Evolutionary conservation across 164 flowering plant genomes (phyloP), one percentile per base, ranked within the genome.

Genomic region (Brasenia schreberi): DNA sequence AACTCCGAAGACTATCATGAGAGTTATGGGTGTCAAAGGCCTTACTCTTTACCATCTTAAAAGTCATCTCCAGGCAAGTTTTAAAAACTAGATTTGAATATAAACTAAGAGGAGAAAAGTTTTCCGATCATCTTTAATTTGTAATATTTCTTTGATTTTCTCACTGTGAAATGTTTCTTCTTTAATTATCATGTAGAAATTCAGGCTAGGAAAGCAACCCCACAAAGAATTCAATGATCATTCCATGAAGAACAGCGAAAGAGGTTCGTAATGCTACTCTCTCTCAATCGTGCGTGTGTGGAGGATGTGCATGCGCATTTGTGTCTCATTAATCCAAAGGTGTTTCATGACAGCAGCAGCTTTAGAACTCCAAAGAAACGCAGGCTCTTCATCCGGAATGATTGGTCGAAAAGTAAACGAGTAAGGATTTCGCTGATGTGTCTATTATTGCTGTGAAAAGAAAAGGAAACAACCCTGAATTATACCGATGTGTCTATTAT

Each of bases 161-260:
- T 62, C 52, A 49, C 4, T 9, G 4, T 49, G 16, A 49, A 9
- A 49, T 49, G 56, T 52, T 39, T 64, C 42, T 43, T 18, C 19
- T 61, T 11, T 11, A 61, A 11, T 18, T 18, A 7, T 18, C 61
- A 27, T 67, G 43, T 64, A 94, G 99, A 94, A 94, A 88, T 94
- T 89, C 80, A 87, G 99, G 83, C 94, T 94, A 42, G 99, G 99
- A 70, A 94, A 94, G 82, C 96, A 94, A 69, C 99, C 99, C n/a
- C 97, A 91, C 76, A 94, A 91, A 79, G 99, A 94, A 27, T 91
- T 85, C 82, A 87, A 76, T 73, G 99, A 94, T 77, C 99, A 88
- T 69, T 78, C 96, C 18, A 64, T 79, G n/a, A 94, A 89, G 76
- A 96, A 88, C 75, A 90, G 95, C 83, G 80, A 81, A 82, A 74